phyloP scores from a whole-genome alignment of 257 asterid species.

The Nicotiana paniculata region DNA sequence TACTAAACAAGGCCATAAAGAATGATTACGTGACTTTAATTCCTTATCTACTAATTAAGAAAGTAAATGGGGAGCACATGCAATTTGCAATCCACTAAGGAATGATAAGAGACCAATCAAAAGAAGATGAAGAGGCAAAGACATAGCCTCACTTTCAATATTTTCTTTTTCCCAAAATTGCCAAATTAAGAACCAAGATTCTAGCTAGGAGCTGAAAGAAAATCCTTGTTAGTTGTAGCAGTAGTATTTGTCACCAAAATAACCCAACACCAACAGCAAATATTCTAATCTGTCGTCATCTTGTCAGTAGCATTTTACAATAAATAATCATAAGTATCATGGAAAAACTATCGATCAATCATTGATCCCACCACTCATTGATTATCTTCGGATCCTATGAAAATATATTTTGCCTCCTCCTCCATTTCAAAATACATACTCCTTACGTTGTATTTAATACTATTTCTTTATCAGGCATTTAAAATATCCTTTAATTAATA shows the following conservation, averaged over 20 bases:
- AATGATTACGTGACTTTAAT: constrained; percentile 11
- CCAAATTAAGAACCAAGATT: constrained; percentile 22
- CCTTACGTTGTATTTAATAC: background rate
- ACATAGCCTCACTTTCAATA: background rate
- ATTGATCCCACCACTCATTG: constrained; percentile 5
- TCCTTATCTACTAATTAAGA: constrained; percentile 27
- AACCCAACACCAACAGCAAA: background rate
- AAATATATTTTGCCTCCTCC: background rate
- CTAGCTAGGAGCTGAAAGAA: constrained; percentile 13
- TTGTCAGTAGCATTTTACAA: background rate
- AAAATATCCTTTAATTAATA: background rate
- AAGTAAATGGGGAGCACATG: constrained; percentile 20
- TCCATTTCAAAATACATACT: background rate
- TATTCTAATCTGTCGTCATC: constrained; percentile 14
- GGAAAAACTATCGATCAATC: constrained; percentile 1
- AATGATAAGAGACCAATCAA: constrained; percentile 28
- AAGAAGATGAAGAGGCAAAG: background rate
- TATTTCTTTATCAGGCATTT: background rate
- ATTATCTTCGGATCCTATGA: constrained; percentile 11
- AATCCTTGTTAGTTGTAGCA: constrained; percentile 2
- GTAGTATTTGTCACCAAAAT: background rate
- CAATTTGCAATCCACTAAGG: constrained; percentile 20
- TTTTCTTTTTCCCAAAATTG: constrained; percentile 5
- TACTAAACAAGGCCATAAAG: background rate
- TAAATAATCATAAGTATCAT: background rate